Evolutionary conservation across 768 basidiomycete species (phyloP).

Genomic region (Amyloporia xantha): DNA sequence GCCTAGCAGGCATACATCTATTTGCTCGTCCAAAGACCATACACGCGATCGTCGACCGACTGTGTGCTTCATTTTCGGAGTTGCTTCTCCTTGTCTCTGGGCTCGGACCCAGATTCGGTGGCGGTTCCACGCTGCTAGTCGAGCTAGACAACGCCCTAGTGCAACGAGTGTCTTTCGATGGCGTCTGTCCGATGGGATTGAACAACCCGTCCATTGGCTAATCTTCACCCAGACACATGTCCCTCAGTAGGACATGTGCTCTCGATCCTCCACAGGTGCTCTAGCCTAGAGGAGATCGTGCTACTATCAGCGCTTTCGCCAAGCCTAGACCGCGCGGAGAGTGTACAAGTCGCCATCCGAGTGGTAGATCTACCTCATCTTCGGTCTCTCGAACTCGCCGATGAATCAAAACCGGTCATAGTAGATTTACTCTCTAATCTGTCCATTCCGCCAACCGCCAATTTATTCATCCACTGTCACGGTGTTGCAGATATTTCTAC

Average conservation of each 20-base stretch:
- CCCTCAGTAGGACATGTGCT: neutral
- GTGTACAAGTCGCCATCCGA: neutral
- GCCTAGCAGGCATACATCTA: slow-evolving; percentile 1
- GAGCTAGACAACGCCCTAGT: neutral
- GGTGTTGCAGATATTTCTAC: neutral
- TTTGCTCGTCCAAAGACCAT: neutral
- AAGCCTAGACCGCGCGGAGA: neutral
- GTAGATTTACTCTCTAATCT: neutral
- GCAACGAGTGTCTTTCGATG: neutral
- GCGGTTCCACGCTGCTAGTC: neutral
- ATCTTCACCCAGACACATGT: neutral
- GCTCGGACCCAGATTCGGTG: neutral
- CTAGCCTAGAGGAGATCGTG: neutral
- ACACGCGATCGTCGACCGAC: neutral
- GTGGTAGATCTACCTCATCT: neutral
- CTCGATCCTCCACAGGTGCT: neutral
- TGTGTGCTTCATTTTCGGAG: neutral
- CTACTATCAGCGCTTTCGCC: neutral
- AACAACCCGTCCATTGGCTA: neutral
- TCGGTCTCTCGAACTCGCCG: neutral
- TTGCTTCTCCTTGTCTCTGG: neutral
- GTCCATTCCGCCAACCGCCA: neutral
- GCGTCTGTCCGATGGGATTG: neutral
- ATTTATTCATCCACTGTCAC: neutral
- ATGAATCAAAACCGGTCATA: neutral